Percentiles rank a stretch among this genome's conserved stretches.
These are phyloP conservation scores for Cenchrus americanus DNA, from an alignment of 176 grass and related monocot species.

Conservation along the genomic window DNA sequence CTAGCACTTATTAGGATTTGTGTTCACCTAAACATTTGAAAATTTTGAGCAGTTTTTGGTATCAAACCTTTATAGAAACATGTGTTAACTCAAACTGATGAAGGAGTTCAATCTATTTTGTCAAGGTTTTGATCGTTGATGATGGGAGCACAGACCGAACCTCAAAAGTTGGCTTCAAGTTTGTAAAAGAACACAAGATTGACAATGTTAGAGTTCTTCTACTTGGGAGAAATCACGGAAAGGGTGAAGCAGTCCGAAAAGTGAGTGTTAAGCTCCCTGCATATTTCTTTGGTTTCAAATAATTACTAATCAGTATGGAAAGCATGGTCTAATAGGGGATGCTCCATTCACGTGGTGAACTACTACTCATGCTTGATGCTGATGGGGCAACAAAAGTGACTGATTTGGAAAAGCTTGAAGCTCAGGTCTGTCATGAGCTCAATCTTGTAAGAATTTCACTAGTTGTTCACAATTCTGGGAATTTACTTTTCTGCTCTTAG, in stretches of 20 bases:
- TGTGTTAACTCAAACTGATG: background rate
- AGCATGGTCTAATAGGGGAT: slow-evolving; percentile 81
- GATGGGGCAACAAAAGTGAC: slow-evolving; percentile 94
- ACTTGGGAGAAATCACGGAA: slow-evolving; percentile 92
- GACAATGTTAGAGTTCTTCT: slow-evolving; percentile 95
- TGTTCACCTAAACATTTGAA: background rate
- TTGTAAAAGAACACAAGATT: slow-evolving; percentile 69
- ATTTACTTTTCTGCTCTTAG: slow-evolving; percentile 42
- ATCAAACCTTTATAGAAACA: background rate
- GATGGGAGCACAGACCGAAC: slow-evolving; percentile 88
- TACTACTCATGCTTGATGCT: slow-evolving; percentile 98
- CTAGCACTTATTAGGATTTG: background rate
- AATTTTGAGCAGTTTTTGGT: background rate
- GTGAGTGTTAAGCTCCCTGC: slow-evolving; percentile 48
- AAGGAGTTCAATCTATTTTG: slow-evolving; percentile 15
- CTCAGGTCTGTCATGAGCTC: slow-evolving; percentile 60
- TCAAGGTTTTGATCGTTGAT: slow-evolving; percentile 91
- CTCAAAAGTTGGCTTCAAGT: slow-evolving; percentile 82
- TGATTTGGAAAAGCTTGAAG: slow-evolving; percentile 94
- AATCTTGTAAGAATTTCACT: slow-evolving; percentile 12
- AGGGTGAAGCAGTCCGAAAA: slow-evolving; percentile 99
- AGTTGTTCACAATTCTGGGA: background rate
- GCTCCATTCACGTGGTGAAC: slow-evolving; percentile 90
- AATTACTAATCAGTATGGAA: slow-evolving; percentile 54
- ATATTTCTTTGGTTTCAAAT: slow-evolving; percentile 6